A percentile compares a stretch with the other conserved stretches of the same genome.
Conservation (phyloP, 352 stramenopile genomes). For the Pythium sukuiense region DNA sequence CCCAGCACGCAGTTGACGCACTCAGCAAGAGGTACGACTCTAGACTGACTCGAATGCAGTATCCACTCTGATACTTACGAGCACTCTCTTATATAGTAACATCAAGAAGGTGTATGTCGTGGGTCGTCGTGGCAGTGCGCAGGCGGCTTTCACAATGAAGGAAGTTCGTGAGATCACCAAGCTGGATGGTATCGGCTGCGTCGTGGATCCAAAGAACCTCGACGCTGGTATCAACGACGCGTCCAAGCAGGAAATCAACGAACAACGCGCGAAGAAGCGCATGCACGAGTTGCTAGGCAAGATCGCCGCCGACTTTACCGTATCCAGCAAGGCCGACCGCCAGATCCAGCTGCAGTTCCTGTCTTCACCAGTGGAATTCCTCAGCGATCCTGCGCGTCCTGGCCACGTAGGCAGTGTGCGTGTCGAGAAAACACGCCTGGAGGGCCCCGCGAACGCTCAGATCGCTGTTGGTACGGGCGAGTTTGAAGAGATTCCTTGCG, state of each 20-base stretch:
- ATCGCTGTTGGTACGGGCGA: constrained; percentile 81
- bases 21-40: constrained; percentile 55
- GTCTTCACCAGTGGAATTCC: constrained; percentile 78
- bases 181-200: constrained; percentile 71
- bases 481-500: constrained; percentile 82
- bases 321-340: constrained; percentile 31
- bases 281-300: constrained; percentile 83
- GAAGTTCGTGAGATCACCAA: constrained; percentile 91
- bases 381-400: constrained; percentile 48
- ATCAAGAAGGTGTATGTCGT: constrained; percentile 90
- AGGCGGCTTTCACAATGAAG: constrained; percentile 98
- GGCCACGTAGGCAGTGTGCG: constrained; percentile 63
- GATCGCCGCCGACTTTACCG: constrained; percentile 41
- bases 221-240: constrained; percentile 78
- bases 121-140: constrained; percentile 92
- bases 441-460: constrained; percentile 85
- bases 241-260: constrained; percentile 87
- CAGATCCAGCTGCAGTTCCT: constrained; percentile 91
- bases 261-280: constrained; percentile 79
- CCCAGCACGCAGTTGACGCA: constrained; percentile 84
- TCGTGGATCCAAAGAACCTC: constrained; percentile 89
- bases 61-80: neutral
- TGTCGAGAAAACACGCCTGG: constrained; percentile 88
- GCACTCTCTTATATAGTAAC: constrained; percentile 32
- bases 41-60: neutral